These are phyloP conservation scores for Hypoxylon subgilvum DNA, from an alignment of 495 filamentous ascomycete genomes.

Conservation along the genomic window DNA sequence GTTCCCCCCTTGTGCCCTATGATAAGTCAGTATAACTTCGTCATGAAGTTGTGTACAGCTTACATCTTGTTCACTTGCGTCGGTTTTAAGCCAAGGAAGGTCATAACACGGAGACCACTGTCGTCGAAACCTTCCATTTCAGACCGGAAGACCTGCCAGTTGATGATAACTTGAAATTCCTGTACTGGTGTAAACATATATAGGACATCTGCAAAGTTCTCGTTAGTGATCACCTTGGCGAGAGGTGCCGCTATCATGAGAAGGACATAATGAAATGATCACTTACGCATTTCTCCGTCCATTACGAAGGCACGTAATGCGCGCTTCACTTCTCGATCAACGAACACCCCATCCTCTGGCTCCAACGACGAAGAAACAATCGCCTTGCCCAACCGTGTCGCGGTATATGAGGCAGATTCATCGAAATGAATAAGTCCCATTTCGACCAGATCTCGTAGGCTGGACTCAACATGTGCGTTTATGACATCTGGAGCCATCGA, in stretches of 20 bases:
- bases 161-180: slow-evolving; percentile 60
- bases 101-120: slow-evolving; percentile 70
- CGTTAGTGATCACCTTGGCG: slow-evolving; percentile 1
- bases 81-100: slow-evolving; percentile 72
- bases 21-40: slow-evolving; percentile 38
- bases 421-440: slow-evolving; percentile 64
- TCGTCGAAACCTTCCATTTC: slow-evolving; percentile 75
- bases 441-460: slow-evolving; percentile 58
- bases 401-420: slow-evolving; percentile 57
- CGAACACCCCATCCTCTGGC: slow-evolving; percentile 78
- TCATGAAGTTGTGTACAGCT: slow-evolving; percentile 5
- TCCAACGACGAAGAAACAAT: slow-evolving; percentile 75
- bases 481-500: slow-evolving; percentile 52
- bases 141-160: slow-evolving; percentile 76
- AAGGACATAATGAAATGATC: background rate
- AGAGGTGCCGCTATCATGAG: background rate
- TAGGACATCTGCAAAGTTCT: slow-evolving; percentile 58
- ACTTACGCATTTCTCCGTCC: slow-evolving; percentile 75
- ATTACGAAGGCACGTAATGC: slow-evolving; percentile 79
- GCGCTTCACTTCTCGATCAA: slow-evolving; percentile 70
- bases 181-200: slow-evolving; percentile 81
- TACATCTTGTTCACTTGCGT: slow-evolving; percentile 75
- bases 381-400: slow-evolving; percentile 72
- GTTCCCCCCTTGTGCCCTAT: slow-evolving; percentile 71
- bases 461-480: slow-evolving; percentile 60